phyloP scores from a whole-genome alignment of 2,329 filamentous ascomycete species.

The Phaeosphaeriaceae sp. region DNA sequence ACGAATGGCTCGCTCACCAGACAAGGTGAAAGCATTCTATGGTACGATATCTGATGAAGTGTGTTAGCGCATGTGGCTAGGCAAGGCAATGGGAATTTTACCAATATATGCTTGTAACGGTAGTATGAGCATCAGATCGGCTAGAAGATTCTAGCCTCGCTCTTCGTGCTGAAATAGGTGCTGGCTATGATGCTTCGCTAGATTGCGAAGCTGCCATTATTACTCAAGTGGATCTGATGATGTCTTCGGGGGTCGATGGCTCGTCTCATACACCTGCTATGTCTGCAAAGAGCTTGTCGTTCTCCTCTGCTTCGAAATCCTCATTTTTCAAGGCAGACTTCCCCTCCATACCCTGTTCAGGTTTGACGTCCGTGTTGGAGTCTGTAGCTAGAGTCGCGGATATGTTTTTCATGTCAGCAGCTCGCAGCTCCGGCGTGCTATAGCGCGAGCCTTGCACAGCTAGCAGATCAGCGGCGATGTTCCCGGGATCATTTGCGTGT shows the following conservation, averaged over 20 bases:
- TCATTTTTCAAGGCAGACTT: neutral
- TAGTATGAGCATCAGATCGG: neutral
- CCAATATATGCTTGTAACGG: neutral
- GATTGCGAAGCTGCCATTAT: neutral
- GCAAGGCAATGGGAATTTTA: neutral
- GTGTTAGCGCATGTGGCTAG: neutral
- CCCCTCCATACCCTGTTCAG: neutral
- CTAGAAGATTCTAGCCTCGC: neutral
- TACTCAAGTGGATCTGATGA: neutral
- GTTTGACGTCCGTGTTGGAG: neutral
- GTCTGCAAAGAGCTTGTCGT: conserved; percentile 7
- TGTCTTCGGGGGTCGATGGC: neutral
- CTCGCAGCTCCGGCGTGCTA: conserved; percentile 23
- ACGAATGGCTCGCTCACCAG: neutral
- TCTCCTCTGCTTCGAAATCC: neutral
- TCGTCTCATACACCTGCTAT: neutral
- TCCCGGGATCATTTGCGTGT: conserved; percentile 76
- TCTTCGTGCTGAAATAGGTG: neutral
- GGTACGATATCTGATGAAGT: neutral
- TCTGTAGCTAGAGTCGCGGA: neutral
- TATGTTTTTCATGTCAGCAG: conserved; percentile 2
- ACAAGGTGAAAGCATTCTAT: neutral
- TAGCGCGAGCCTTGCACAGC: conserved; percentile 25
- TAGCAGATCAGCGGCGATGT: conserved; percentile 76
- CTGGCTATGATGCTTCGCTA: neutral